Evolutionary conservation across 352 stramenopile genomes (phyloP), one percentile per base, ranked within the genome.

Genomic region (Halophytophthora batemanensis): DNA sequence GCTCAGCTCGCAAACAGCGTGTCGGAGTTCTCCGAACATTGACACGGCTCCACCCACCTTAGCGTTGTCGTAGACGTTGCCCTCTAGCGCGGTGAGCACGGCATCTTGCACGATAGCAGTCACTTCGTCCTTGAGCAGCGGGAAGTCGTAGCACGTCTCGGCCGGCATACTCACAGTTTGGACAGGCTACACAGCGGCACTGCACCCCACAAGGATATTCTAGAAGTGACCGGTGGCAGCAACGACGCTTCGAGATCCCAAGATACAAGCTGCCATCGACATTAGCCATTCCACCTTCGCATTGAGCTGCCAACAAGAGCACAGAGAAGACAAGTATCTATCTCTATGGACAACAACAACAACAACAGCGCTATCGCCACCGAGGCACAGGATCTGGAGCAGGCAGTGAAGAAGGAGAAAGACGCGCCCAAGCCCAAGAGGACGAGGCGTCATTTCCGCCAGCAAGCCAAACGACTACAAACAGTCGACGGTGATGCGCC

Each of bases 61-160:
- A 31, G 50, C 52, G 58, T 92, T 82, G 59, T 90, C 78, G 58
- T 90, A 92, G n/a, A 61, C 59, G 25, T 92, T 87, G 5, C 81
- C 81, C 23, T 92, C 81, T 8, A 92, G 58, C 18, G 77, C 75
- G 31, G 66, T 86, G 0, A 88, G 69, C 47, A 92, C 77, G 0
- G 81, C 77, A 29, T 86, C 78, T 45, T 90, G 76, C 21, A 88
- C 76, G 45, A 92, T 85, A 18, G 71, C 62, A n/a, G 57, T 84
- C 52, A 88, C 74, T 19, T 90, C 77, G 53, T 84, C 78, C 45
- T 87, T 78, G 41, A 90, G 74, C 45, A 87, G 44, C 21, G 78
- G 77, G 50, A 92, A 90, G 49, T 92, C 78, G 46, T 75, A 87
- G 64, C 73, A 74, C 11, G 61, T 74, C 42, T 81, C 53, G 1